Percentiles rank a stretch among this genome's conserved stretches.
phyloP scores from a whole-genome alignment of 106 monocot genomes.

The Amphibolis antarctica region DNA sequence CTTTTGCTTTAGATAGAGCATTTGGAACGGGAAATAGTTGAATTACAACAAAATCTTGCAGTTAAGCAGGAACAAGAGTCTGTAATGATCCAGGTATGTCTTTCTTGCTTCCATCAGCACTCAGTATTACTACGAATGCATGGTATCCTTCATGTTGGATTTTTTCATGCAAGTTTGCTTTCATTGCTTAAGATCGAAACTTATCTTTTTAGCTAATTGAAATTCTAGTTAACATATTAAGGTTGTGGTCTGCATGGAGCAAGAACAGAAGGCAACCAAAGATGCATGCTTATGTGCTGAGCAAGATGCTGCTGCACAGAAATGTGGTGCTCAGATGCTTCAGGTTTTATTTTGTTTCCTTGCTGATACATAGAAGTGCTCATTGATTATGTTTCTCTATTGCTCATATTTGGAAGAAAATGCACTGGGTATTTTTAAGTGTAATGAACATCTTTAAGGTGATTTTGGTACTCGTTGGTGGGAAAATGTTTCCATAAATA shows the following conservation, averaged over 20 bases:
- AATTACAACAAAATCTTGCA: constrained; percentile 39
- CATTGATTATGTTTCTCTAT: too few relatives aligned
- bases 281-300: constrained; percentile 12
- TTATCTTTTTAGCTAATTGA: background rate
- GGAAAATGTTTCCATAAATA: too few relatives aligned
- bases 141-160: background rate
- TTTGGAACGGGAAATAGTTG: constrained; percentile 54
- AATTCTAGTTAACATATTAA: background rate
- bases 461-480: too few relatives aligned
- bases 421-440: too few relatives aligned
- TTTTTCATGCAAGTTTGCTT: background rate
- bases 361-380: too few relatives aligned
- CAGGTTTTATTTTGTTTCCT: constrained; percentile 11
- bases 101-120: background rate
- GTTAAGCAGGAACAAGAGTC: constrained; percentile 70
- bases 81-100: constrained; percentile 53
- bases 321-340: constrained; percentile 13
- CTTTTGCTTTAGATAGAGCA: constrained; percentile 40
- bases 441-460: too few relatives aligned
- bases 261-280: constrained; percentile 14
- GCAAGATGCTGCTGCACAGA: constrained; percentile 16
- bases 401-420: too few relatives aligned
- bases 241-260: constrained; percentile 13
- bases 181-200: background rate
- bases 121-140: background rate